These are phyloP conservation scores for Penicillium longicatenatum DNA, from an alignment of 495 filamentous ascomycete genomes.

Conservation along the genomic window DNA sequence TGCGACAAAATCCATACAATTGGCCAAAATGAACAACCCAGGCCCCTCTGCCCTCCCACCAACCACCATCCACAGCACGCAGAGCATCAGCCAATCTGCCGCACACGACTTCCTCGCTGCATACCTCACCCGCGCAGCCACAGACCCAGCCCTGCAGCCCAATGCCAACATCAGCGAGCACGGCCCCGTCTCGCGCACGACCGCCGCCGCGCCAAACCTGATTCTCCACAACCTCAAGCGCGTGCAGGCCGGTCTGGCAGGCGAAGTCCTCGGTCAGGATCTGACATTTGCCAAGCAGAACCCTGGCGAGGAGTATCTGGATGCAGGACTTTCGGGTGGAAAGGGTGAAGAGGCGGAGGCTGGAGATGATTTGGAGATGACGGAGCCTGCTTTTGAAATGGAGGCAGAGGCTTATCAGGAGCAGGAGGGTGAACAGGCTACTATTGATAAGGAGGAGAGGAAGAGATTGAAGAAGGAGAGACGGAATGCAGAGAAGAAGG, in stretches of 20 bases:
- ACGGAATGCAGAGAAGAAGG: constrained; percentile 44
- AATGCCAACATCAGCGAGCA: constrained; percentile 62
- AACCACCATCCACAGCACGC: constrained; percentile 44
- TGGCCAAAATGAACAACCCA: constrained; percentile 40
- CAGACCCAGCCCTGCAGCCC: constrained; percentile 65
- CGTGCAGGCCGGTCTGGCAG: constrained; percentile 63
- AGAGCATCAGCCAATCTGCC: constrained; percentile 48
- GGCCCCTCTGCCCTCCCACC: constrained; percentile 50
- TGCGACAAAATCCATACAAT: background rate
- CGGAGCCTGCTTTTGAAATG: constrained; percentile 28
- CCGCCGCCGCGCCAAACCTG: constrained; percentile 56
- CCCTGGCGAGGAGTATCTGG: constrained; percentile 32
- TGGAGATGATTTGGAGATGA: constrained; percentile 30
- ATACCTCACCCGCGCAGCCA: constrained; percentile 58
- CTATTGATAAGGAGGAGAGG: constrained; percentile 50
- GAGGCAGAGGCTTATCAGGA: constrained; percentile 31
- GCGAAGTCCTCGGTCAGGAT: constrained; percentile 57
- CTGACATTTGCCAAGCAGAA: constrained; percentile 42
- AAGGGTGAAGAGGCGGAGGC: constrained; percentile 30
- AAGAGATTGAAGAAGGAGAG: constrained; percentile 55
- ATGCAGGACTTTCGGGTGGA: constrained; percentile 25
- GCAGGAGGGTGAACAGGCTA: constrained; percentile 19
- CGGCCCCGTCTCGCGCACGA: constrained; percentile 56
- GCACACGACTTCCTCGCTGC: constrained; percentile 58
- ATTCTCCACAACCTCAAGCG: constrained; percentile 66